Base-by-base conservation (phyloP, 108 stramenopile genomes). In the Nitzschia palea region DNA sequence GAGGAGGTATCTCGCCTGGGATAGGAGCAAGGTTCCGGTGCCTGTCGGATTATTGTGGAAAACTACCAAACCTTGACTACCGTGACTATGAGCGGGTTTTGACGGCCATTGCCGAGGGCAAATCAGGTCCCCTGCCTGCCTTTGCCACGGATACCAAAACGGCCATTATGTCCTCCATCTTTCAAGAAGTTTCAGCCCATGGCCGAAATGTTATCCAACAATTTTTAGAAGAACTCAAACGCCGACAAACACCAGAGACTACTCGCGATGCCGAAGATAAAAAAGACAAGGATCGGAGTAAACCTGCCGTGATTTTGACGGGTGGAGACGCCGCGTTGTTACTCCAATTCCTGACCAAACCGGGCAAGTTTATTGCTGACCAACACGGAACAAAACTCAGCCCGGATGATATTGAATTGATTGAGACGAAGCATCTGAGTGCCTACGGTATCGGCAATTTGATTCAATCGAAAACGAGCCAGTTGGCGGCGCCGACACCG, bases 1-100 rank as follows among this genome's bases (percentile, higher is more conserved):
- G 92, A 27, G 89, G 89, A 8, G 89, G 89, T 2, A 93, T 93
- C 57, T 63, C 73, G 1, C 83, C 85, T 0, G 92, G 92, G 8
- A 59, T 74, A 5, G 82, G 78, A 34, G 42, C 77, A 0, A 36
- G 71, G 32, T 73, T 84, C 34, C 62, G 68, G 3, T 53, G 70
- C 10, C 37, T 93, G 74, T 47, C 65, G 1, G 79, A 81, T 2
- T 65, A 70, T 45, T 80, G 83, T 0, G 86, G 77, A 18, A 71
- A 72, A 0, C 63, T 94, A n/a, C 88, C 89, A 14, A 4, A 18
- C 0, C 75, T 90, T 23, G 52, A 59, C 10, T 68, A 28, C 31
- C 62, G 74, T 2, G 57, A 65, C 12, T 62, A 80, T n/a, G 37
- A 74, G 15, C 14, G 36, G 5, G 34, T 62, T n/a, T 42, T 86